Evolutionary conservation across 148 eudicot genomes (phyloP), one percentile per base, ranked within the genome.

Genomic region (Camellia japonica): DNA sequence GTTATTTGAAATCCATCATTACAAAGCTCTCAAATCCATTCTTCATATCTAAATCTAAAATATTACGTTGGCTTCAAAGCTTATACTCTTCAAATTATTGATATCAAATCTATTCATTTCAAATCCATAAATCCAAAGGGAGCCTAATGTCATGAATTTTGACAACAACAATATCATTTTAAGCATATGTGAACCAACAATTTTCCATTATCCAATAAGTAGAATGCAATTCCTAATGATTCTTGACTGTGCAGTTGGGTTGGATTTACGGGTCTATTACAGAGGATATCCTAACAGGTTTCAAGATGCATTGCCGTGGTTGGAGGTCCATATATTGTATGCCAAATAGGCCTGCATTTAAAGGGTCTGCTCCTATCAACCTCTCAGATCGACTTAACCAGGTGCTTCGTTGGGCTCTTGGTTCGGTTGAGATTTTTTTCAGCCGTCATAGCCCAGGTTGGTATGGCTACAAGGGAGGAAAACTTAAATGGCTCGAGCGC

Each of bases 241-340:
- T 61, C 46, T 74, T 75, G 68, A 83, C 66, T 80, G 72, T 87
- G 90, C 96, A 95, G 99, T 83, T 93, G 88, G 99, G 99, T 44
- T 95, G 99, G 99, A 95, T 95, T 80, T 95, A 95, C 55, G 99
- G 99, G 67, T 95, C 99, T 7, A 95, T 95, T 81, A 95, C 99
- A 2, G 99, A 95, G 83, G 99, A 95, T 85, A 95, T 95, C 85
- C 85, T 95, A 77, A 95, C 99, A 76, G 99, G 99, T 58, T 95
- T 95, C 90, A 95, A 95, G 87, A 95, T 95, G 99, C 99, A 95
- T 79, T 95, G 99, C 66, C 99, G 99, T 47, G 99, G 99, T 56
- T 95, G 99, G 99, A 92, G 97, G 85, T 95, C 99, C 42, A 92
- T 95, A 69, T 95, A 95, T 79, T 95, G 99, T 78, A 95, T 95